Evolutionary conservation across 2,329 filamentous ascomycete species (phyloP), one percentile per base, ranked within the genome.

Genomic region (Trichoderma cornu-damae): DNA sequence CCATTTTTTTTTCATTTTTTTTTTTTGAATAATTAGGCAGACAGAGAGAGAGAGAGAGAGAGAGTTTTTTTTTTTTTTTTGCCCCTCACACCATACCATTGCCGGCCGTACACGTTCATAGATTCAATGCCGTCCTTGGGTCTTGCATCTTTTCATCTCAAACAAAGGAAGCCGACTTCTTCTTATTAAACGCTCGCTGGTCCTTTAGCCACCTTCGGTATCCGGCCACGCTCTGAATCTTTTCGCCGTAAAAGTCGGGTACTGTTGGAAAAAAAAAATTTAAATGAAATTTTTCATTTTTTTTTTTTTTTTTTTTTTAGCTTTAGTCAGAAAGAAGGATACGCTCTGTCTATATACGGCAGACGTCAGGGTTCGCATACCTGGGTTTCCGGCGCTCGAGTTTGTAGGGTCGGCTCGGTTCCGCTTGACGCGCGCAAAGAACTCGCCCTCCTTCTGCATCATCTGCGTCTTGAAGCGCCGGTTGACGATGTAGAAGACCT

Each of bases 131-230:
- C 14, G 24, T 58, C 4, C 8, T 30, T 32, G 55, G 86, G 61
- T 46, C 5, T 5, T 30, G 8, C 24, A 12, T 16, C 20, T 12
- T 16, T 4, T n/a, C 30, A 54, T 44, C 56, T 76, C 72, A 86
- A 62, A 86, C 73, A 72, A 85, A 84, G 66, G 76, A 83, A 63
- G 77, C 83, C 71, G 84, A 86, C 83, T 95, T 87, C 83, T 95
- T 96, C 79, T 91, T 91, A 77, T 96, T 96, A 77, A 96, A 99
- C 8, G 92, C 93, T 61, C 93, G 82, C 79, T 97, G 94, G 69
- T 99, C 94, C 79, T 96, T 97, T 68, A 99, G 76, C 94, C 94
- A 99, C 72, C 90, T 87, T 67, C 94, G 80, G 73, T 97, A 99
- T 46, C 90, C 92, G 54, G 86, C 81, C 20, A 97, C 90, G 67